phyloP scores from a whole-genome alignment of 2,329 filamentous ascomycete species.

The Trichoderma koningiopsis region DNA sequence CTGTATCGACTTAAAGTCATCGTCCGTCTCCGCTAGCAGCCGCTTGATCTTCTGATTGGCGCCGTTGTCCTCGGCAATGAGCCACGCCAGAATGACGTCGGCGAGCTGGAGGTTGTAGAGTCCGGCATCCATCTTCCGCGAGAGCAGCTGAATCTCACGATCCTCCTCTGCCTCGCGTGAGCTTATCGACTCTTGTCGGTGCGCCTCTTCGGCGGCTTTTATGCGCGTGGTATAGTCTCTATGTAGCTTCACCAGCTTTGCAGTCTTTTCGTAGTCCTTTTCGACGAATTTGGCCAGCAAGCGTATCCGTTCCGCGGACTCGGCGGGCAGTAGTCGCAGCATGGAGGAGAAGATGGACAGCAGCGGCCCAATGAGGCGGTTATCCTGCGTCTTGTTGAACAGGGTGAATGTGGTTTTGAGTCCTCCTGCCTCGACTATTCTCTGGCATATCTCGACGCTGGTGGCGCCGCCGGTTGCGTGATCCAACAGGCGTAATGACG shows the following conservation, averaged over 20 bases:
- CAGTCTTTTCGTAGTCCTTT: constrained; percentile 86
- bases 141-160: constrained; percentile 71
- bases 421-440: constrained; percentile 78
- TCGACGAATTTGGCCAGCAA: constrained; percentile 93
- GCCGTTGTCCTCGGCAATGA: constrained; percentile 83
- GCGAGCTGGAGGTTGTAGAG: constrained; percentile 81
- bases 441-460: constrained; percentile 68
- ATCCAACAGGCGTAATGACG: constrained; percentile 80
- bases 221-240: constrained; percentile 68
- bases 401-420: constrained; percentile 82
- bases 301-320: constrained; percentile 77
- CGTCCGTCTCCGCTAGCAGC: constrained; percentile 68
- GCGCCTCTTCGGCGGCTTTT: constrained; percentile 58
- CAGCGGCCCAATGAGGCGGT: constrained; percentile 74
- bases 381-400: constrained; percentile 80
- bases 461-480: constrained; percentile 64
- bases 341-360: constrained; percentile 83
- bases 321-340: constrained; percentile 74
- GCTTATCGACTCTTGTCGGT: constrained; percentile 30
- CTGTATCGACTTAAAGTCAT: constrained; percentile 64
- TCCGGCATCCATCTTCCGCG: constrained; percentile 77
- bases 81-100: constrained; percentile 85
- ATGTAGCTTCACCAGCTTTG: constrained; percentile 70
- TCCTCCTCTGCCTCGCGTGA: constrained; percentile 45
- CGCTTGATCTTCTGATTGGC: constrained; percentile 65